These are phyloP conservation scores for Trametes cinnabarina DNA, from an alignment of 768 basidiomycete genomes.

Conservation along the genomic window DNA sequence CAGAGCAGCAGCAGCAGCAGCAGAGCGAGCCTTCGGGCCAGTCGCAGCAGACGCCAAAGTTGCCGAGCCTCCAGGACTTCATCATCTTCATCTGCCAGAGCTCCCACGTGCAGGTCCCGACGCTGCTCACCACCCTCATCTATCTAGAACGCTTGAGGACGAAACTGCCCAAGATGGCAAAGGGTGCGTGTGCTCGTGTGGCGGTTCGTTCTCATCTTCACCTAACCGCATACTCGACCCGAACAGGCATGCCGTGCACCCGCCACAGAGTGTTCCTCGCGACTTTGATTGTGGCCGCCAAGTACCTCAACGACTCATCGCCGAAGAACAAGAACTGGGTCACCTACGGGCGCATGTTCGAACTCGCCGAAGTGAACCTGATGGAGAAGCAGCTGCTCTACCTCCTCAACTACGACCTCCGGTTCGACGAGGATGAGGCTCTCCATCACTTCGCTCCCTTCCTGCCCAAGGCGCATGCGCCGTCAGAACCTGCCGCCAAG, in stretches of 20 bases:
- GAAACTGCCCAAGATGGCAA: constrained; percentile 79
- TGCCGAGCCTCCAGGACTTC: constrained; percentile 79
- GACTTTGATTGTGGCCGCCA: constrained; percentile 91
- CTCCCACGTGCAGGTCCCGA: constrained; percentile 88
- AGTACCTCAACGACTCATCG: constrained; percentile 96
- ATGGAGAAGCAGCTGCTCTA: constrained; percentile 97
- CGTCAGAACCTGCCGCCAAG: constrained; percentile 32
- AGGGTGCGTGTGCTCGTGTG: constrained; percentile 53
- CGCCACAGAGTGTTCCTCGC: constrained; percentile 96
- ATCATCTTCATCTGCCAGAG: constrained; percentile 75
- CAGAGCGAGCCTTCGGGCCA: constrained; percentile 5
- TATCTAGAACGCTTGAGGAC: constrained; percentile 85
- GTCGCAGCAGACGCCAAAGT: constrained; percentile 29
- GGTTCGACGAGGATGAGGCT: constrained; percentile 83
- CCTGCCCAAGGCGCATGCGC: constrained; percentile 34
- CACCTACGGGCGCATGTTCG: constrained; percentile 71
- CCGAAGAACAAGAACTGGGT: constrained; percentile 97
- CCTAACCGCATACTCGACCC: constrained; percentile 11
- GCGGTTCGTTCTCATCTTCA: not conserved
- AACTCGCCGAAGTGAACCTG: constrained; percentile 79
- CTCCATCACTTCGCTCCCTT: constrained; percentile 65
- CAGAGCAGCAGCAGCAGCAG: not conserved
- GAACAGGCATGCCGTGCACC: constrained; percentile 77
- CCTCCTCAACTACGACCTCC: constrained; percentile 89
- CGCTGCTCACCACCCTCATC: constrained; percentile 84